Evolutionary conservation across 495 filamentous ascomycete genomes (phyloP).

Genomic region (Lepraria neglecta): DNA sequence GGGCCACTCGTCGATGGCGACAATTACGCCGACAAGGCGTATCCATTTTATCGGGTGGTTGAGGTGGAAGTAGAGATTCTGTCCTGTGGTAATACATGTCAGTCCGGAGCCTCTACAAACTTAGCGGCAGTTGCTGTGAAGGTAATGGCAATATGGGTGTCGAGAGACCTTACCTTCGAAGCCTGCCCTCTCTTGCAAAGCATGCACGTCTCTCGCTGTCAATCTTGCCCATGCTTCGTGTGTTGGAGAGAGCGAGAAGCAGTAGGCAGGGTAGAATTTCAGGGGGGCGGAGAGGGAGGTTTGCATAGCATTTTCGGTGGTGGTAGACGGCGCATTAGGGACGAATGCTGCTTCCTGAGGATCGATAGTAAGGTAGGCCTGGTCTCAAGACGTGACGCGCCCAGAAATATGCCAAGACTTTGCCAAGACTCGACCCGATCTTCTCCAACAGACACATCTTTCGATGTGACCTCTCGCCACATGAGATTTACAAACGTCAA

Average conservation of each 20-base stretch:
- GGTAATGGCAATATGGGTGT: not conserved
- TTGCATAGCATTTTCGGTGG: constrained; percentile 27
- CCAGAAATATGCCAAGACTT: no score
- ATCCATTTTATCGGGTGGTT: constrained; percentile 92
- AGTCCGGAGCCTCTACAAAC: not conserved
- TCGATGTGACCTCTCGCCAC: no score
- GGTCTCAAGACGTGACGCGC: not conserved
- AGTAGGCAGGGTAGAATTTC: constrained; percentile 74
- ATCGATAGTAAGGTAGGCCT: not conserved
- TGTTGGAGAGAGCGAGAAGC: constrained; percentile 77
- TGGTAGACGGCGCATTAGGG: not conserved
- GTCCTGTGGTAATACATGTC: constrained; percentile 43
- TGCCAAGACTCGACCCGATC: no score
- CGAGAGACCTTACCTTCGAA: constrained; percentile 55
- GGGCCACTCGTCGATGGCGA: constrained; percentile 62
- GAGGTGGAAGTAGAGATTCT: constrained; percentile 67
- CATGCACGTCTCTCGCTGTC: constrained; percentile 60
- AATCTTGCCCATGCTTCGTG: constrained; percentile 79
- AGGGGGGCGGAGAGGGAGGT: constrained; percentile 14
- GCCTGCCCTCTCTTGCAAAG: constrained; percentile 48
- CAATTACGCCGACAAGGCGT: constrained; percentile 67
- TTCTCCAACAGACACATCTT: no score
- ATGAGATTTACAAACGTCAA: no score
- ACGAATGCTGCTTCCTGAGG: no score
- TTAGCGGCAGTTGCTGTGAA: not conserved